phyloP scores from a whole-genome alignment of 129 eudicot species.

The Gnaphalium uliginosum region DNA sequence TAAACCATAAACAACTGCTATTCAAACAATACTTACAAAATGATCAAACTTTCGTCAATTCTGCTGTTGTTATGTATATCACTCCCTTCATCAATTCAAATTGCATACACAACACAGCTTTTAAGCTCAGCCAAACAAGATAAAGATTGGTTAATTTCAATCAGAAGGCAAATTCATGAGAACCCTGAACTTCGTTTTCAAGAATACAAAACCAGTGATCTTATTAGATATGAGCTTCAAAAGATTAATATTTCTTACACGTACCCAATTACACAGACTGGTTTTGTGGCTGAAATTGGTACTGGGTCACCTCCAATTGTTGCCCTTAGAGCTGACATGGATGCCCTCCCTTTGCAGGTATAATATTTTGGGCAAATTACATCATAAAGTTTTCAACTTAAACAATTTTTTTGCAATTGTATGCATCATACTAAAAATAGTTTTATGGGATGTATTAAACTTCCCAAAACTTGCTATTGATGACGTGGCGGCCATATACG shows the following conservation, averaged over 20 bases:
- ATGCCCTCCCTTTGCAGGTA: conserved; percentile 89
- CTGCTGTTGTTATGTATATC: conserved; percentile 31
- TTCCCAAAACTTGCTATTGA: too few relatives aligned
- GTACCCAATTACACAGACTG: conserved; percentile 74
- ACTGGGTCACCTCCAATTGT: conserved; percentile 69
- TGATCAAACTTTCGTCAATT: conserved; percentile 1
- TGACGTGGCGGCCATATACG: too few relatives aligned
- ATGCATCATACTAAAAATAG: not conserved
- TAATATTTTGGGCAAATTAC: not conserved
- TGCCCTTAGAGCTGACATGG: conserved; percentile 90
- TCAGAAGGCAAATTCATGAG: conserved; percentile 77
- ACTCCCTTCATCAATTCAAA: conserved; percentile 20
- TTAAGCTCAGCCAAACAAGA: conserved; percentile 47
- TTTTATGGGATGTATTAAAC: not conserved
- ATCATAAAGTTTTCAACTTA: not conserved
- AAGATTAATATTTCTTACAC: conserved; percentile 57
- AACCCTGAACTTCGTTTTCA: conserved; percentile 75
- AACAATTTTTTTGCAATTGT: not conserved
- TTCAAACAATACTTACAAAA: not conserved
- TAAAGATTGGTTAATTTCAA: conserved; percentile 67
- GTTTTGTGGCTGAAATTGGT: conserved; percentile 82
- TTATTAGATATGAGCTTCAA: conserved; percentile 66
- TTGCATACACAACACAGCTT: conserved; percentile 30
- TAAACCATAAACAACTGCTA: not conserved
- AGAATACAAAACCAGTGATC: conserved; percentile 81